phyloP scores from a whole-genome alignment of 208 protist species.

The Trypanosoma platydactyli region DNA sequence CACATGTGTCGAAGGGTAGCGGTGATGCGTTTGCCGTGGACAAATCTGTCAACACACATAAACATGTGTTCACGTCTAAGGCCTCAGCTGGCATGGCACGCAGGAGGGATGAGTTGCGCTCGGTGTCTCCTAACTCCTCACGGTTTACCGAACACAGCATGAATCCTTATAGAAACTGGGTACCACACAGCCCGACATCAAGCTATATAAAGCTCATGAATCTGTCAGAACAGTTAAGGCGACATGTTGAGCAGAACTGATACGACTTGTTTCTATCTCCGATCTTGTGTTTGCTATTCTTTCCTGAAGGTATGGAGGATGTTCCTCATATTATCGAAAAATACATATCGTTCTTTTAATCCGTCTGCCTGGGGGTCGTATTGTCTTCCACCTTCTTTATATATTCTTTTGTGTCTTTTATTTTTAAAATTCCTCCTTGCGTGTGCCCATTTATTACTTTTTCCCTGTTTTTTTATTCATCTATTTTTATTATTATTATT shows the following conservation, averaged over 20 bases:
- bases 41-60: not conserved
- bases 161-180: constrained; percentile 5
- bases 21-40: not conserved
- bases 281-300: not conserved
- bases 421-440: not conserved
- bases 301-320: too few relatives aligned
- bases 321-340: not conserved
- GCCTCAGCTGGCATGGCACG: not conserved
- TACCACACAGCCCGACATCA: constrained; percentile 7
- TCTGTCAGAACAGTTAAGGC: constrained; percentile 22
- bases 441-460: not conserved
- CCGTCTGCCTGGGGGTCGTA: too few relatives aligned
- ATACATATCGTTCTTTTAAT: not conserved
- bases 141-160: not conserved
- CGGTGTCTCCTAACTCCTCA: not conserved
- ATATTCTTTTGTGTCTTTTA: too few relatives aligned
- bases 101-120: not conserved
- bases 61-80: not conserved
- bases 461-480: constrained; percentile 2
- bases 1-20: not conserved
- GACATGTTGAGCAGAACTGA: constrained; percentile 10
- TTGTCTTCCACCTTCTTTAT: too few relatives aligned
- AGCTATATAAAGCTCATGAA: constrained; percentile 24
- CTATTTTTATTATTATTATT: constrained; percentile 2
- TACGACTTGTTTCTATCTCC: not conserved